Evolutionary conservation across 2,329 filamentous ascomycete genomes (phyloP).

Genomic region (Penicillium sp.): DNA sequence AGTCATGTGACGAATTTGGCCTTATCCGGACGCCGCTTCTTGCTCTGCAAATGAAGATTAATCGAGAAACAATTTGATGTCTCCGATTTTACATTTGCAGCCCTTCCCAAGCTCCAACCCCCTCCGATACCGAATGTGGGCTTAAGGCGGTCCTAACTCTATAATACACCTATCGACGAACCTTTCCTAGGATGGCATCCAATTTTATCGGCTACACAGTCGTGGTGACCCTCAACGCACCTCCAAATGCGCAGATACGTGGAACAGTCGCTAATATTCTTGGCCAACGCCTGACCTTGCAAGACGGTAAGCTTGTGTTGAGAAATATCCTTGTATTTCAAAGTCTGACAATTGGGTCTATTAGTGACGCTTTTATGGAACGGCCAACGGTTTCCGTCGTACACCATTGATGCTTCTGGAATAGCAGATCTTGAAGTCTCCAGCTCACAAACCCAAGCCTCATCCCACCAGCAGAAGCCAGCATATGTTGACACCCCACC

Average conservation of each 20-base stretch:
- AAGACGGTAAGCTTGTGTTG: conserved; percentile 58
- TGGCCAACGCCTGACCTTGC: conserved; percentile 65
- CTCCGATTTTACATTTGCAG: background rate
- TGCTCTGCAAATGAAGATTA: background rate
- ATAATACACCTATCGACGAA: background rate
- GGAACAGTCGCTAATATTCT: conserved; percentile 69
- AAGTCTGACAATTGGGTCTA: conserved; percentile 35
- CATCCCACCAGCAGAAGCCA: conserved; percentile 6
- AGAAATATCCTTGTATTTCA: background rate
- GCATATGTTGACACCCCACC: background rate
- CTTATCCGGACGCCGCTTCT: conserved; percentile 5
- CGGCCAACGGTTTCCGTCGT: conserved; percentile 50
- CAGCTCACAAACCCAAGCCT: conserved; percentile 19
- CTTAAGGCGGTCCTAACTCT: background rate
- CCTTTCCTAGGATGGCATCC: conserved; percentile 53
- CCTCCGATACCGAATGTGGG: background rate
- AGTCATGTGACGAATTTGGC: conserved; percentile 4
- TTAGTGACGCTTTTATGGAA: conserved; percentile 47
- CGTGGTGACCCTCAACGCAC: conserved; percentile 65
- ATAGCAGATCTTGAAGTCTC: conserved; percentile 59
- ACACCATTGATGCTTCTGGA: conserved; percentile 54
- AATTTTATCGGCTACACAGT: conserved; percentile 75
- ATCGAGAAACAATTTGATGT: background rate
- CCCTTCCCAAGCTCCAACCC: background rate
- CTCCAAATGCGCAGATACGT: conserved; percentile 60